phyloP scores from a whole-genome alignment of 2,329 filamentous ascomycete species.

The Malbranchea zuffiana region DNA sequence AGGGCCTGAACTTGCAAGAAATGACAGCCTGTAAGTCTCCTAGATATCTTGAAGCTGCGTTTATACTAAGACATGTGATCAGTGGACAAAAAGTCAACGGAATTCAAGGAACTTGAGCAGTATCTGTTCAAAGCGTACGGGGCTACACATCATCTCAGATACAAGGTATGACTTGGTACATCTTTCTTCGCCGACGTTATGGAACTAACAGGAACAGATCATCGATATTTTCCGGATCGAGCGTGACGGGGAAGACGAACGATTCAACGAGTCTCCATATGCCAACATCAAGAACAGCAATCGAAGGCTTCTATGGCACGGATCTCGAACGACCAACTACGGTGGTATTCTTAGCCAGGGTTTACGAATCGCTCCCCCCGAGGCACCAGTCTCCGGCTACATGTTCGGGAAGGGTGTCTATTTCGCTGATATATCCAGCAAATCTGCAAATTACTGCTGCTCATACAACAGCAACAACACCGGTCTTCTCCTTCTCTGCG shows the following conservation, averaged over 20 bases:
- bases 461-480: slow-evolving; percentile 52
- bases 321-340: slow-evolving; percentile 71
- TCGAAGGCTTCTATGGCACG: slow-evolving; percentile 75
- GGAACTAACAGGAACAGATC: slow-evolving; percentile 30
- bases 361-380: slow-evolving; percentile 68
- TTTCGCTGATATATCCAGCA: slow-evolving; percentile 72
- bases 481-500: slow-evolving; percentile 69
- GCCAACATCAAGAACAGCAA: slow-evolving; percentile 47
- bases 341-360: slow-evolving; percentile 81
- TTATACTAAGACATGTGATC: neutral
- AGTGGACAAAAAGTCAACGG: slow-evolving; percentile 46
- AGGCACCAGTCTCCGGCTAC: slow-evolving; percentile 68
- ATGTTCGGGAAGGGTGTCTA: slow-evolving; percentile 92
- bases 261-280: slow-evolving; percentile 51
- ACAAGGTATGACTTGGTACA: slow-evolving; percentile 19
- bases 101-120: slow-evolving; percentile 53
- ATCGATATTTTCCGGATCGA: slow-evolving; percentile 75
- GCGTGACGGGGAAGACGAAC: slow-evolving; percentile 58
- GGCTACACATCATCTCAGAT: slow-evolving; percentile 48
- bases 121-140: slow-evolving; percentile 61
- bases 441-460: slow-evolving; percentile 69
- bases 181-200: neutral
- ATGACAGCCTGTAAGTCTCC: slow-evolving; percentile 50
- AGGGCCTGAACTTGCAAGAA: slow-evolving; percentile 59
- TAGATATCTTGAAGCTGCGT: neutral